Base-by-base conservation (phyloP, 352 stramenopile genomes). In the Phytophthora multivora region DNA sequence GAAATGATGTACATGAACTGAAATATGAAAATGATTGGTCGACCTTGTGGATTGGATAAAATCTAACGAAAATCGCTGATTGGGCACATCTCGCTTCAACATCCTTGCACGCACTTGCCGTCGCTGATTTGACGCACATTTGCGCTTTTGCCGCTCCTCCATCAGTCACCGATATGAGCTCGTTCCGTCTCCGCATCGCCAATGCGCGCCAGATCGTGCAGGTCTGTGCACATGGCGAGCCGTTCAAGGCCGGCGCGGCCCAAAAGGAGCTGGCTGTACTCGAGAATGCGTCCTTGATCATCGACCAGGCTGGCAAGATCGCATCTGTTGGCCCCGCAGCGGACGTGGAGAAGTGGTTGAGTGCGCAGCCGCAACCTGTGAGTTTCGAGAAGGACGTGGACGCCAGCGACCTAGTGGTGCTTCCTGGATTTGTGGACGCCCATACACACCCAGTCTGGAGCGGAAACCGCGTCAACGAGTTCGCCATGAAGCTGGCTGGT, bases 401-500 rank as follows among this genome's bases (percentile, higher is more conserved):
- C 50, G 86, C 69, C 21, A 80, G 75, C 18, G 84, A 79, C 21
- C 67, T 83, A 40, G 89, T 86, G 38, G 71, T 92, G n/a, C 63
- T 95, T 16, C 84, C 83, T 3, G 86, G 86, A 18, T 84, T 95
- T 30, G 81, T 95, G 9, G 86, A 95, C 48, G 83, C 79, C 41
- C 86, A 95, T 57, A 95, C 86, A 43, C 86, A 95, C 54, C 86
- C 86, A 2, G 86, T 95, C 23, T 95, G 82, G 80, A 89, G 80
- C 46, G 86, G 86, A 57, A 92, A 85, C 69, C 86, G 86, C 62
- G 84, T 93, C n/a, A 77, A 86, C 43, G 86, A 95, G 69, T 95
- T 93, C 43, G 83, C 82, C 43, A 92, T 95, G 83, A 95, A 95
- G 75, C 73, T 95, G 23, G 82, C 83, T 7, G 84, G 86, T 12